A percentile compares a stretch with the other conserved stretches of the same genome.
Evolutionary conservation across 805 yeast species (phyloP).

Genomic region (Teunomyces stri): DNA sequence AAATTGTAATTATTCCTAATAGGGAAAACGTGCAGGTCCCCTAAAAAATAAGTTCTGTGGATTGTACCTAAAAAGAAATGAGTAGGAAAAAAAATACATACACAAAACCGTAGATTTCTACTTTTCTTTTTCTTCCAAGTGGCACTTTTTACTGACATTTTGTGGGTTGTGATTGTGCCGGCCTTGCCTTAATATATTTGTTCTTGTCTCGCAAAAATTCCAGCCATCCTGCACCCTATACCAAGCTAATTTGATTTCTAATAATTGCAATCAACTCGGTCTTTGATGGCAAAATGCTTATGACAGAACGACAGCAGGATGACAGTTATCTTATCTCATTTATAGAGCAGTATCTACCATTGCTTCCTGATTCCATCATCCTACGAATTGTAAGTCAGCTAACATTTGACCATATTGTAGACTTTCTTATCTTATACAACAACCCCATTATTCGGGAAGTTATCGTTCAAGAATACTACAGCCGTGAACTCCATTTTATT

Average conservation of each 20-base stretch:
- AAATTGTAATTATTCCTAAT: too few species aligned
- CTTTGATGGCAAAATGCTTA: neutral
- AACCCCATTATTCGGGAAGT: slow-evolving; percentile 16
- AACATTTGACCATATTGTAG: slow-evolving; percentile 20
- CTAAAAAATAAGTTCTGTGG: too few species aligned
- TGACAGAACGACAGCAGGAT: neutral
- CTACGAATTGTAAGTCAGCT: slow-evolving; percentile 15
- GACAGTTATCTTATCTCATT: slow-evolving; percentile 7
- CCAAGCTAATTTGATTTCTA: neutral
- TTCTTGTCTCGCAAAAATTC: neutral
- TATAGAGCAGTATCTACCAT: slow-evolving; percentile 10
- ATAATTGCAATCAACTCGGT: neutral
- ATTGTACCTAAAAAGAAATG: too few species aligned
- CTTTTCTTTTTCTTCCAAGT: too few species aligned
- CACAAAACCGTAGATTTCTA: too few species aligned
- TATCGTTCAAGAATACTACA: slow-evolving; percentile 25
- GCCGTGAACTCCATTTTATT: slow-evolving; percentile 32
- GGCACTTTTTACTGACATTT: too few species aligned
- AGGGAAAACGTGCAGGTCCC: too few species aligned
- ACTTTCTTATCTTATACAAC: slow-evolving; percentile 19
- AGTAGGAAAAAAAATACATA: too few species aligned
- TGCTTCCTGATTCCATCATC: slow-evolving; percentile 23
- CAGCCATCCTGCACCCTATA: neutral
- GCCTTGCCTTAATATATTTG: too few species aligned
- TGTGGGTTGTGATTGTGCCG: too few species aligned